Evolutionary conservation across 441 rosid species (phyloP).

Genomic region (Euphorbia celastroides): DNA sequence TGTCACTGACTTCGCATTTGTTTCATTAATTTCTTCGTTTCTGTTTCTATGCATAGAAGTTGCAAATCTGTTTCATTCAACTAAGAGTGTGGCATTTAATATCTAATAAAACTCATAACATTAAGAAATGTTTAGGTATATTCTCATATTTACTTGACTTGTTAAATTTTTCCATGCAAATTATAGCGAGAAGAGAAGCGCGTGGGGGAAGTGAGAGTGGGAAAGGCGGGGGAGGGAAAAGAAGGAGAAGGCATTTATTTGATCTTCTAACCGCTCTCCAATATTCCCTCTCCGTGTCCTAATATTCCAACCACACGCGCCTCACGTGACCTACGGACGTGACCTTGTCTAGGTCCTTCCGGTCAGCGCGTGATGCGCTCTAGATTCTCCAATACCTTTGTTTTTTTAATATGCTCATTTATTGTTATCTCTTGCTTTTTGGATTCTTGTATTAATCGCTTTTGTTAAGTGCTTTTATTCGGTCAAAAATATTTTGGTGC

Average conservation of each 20-base stretch:
- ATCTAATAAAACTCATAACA: too few species aligned
- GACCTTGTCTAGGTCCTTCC: constrained; percentile 35
- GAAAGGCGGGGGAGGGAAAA: constrained; percentile 23
- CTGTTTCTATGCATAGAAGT: too few species aligned
- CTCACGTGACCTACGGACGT: constrained; percentile 63
- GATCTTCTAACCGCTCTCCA: constrained; percentile 23
- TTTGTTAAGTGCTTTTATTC: constrained; percentile 30
- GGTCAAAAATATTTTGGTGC: constrained; percentile 53
- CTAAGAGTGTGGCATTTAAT: too few species aligned
- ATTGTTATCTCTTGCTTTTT: constrained; percentile 24
- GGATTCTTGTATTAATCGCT: constrained; percentile 32
- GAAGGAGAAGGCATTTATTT: constrained; percentile 38
- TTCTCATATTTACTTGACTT: too few species aligned
- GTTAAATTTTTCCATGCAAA: too few species aligned
- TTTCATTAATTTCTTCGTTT: too few species aligned
- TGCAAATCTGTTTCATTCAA: too few species aligned
- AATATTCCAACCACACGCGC: constrained; percentile 41
- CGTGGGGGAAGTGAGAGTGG: background rate
- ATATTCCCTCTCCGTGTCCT: constrained; percentile 66
- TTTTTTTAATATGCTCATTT: constrained; percentile 14
- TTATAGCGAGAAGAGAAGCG: background rate
- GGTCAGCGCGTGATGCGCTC: too few species aligned
- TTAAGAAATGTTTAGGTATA: too few species aligned
- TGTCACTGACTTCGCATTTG: too few species aligned
- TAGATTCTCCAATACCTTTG: constrained; percentile 60